Base-by-base conservation (phyloP, 2,329 filamentous ascomycete genomes). In the Ceratocystiopsis minuta region DNA sequence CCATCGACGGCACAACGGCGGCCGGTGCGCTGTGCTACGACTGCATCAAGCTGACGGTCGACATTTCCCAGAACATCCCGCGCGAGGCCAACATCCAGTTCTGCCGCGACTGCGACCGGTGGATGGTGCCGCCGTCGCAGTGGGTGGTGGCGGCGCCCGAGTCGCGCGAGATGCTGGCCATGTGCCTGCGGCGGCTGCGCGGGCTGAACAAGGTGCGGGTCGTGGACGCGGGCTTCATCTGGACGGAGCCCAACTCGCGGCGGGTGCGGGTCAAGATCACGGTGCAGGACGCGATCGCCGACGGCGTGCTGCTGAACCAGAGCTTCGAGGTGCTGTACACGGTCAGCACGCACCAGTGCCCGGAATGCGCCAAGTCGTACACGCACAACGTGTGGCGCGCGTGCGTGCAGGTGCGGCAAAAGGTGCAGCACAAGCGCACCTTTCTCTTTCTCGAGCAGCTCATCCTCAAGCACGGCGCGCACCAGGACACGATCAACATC, bases 221-320 rank as follows among this genome's bases (percentile, higher is more conserved):
- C 54, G 87, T 95, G 54, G 90, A 98, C 57, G 90, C 90, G 38
- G 82, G 77, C 53, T 98, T 96, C 57, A 82, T 96, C 56, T 98
- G 90, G 90, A 98, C 90, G 1, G 90, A 98, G 61, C 88, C 90
- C 12, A 90, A 98, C 64, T 95, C 87, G 53, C 72, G 85, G 55
- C 71, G 90, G 57, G 72, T 96, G 49, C 92, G 87, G 63, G 78
- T 96, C 59, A 95, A 95, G 66, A 79, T 98, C 59, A 96, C 90
- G 1, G 79, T 96, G 38, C 90, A 96, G 55, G 72, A 76, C 46
- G 61, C 67, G 17, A 72, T 78, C 2, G 69, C 70, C 40, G 72
- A 75, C 43, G 74, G 73, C 20, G 68, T 77, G 37, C 59, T 79
- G 43, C 66, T 98, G 53, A 90, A 98, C 61, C 90, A 98, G 62